Base-by-base conservation (phyloP, 805 yeast genomes). In the Pichia californica region DNA sequence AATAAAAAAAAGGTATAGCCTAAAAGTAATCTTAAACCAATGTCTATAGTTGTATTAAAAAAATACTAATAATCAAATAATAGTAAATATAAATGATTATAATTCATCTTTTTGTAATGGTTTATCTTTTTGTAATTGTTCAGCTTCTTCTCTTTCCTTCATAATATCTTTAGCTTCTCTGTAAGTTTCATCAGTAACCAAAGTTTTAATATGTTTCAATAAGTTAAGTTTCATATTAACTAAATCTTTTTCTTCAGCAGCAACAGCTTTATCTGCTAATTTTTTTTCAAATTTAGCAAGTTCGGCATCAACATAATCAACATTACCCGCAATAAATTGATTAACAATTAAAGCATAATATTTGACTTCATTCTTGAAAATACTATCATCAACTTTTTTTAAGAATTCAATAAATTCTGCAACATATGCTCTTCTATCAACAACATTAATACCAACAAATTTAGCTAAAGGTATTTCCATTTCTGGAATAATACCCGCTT, bases 181-280 rank as follows among this genome's bases (percentile, higher is more conserved):
- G 34, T 49, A 49, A 7, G 58, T 48, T 36, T 50, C 47, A 6
- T 48, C 49, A 21, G 52, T 47, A 33, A 43, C 39, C 18, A 44
- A 47, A n/a, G 40, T 34, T 16, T 52, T 47, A 36, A 45, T 33
- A 28, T 41, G 47, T 11, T 48, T 42, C 38, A 68, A 63, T 30
- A 59, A 54, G 52, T 82, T 82, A 41, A 69, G 51, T 54, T 82
- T 69, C 54, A 68, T 68, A 47, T 63, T 62, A 56, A 79, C 66
- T 45, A 71, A 68, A 52, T 82, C 88, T 16, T 63, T 59, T 31
- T 74, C 69, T n/a, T 55, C 62, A 10, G 59, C 55, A 31, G 61
- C 61, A 41, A 79, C 52, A 36, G 62, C 58, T 14, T 64, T 65
- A 15, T 64, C 63, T 27, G 51, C 45, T 31, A 80, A 46, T 23